Base-by-base conservation (phyloP, 116 monocot genomes). In the Cymodocea nodosa region DNA sequence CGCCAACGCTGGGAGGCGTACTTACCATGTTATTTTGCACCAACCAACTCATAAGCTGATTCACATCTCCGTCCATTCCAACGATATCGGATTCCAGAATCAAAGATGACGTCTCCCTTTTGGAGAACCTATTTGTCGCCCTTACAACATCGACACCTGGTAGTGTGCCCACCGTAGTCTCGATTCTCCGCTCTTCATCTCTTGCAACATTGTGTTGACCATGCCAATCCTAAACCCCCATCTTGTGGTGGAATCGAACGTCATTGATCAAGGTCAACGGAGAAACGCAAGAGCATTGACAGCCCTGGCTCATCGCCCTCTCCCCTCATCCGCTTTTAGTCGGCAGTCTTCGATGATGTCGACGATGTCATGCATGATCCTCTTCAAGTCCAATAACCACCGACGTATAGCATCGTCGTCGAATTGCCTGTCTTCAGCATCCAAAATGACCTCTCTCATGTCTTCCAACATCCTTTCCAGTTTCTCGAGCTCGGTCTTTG, bases 341-440 rank as follows among this genome's bases (percentile, higher is more conserved):
- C 23, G 17, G 56, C 30, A 68, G 40, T 62, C 62, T 17, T 75
- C 75, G 39, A 72, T 6, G 52, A 64, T 18, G 64, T 72, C 72
- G 56, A 64, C 72, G 17, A 39, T 25, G 37, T 72, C 75, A 51
- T 68, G 68, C 68, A 75, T 63, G 62, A 56, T 40, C 44, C 68
- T 58, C 15, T 49, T 37, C 17, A 75, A 68, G 1, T 49, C 37
- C n/a, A 1, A 34, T 6, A 75, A 23, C 75, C 75, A 75, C 12
- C 13, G n/a, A 17, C 24, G 23, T 11, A 69, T 22, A 3, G 62
- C 15, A 23, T 68, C 49, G 34, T n/a, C n/a, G n/a, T n/a, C 23
- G 39, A 48, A 69, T 23, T 56, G 12, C 55, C 30, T 63, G 22
- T 22, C 35, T 56, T 75, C 70, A 40, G 75, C 75, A 23, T 75